These are phyloP conservation scores for Mycena olivaceomarginata DNA, from an alignment of 768 basidiomycete genomes.

Conservation along the genomic window DNA sequence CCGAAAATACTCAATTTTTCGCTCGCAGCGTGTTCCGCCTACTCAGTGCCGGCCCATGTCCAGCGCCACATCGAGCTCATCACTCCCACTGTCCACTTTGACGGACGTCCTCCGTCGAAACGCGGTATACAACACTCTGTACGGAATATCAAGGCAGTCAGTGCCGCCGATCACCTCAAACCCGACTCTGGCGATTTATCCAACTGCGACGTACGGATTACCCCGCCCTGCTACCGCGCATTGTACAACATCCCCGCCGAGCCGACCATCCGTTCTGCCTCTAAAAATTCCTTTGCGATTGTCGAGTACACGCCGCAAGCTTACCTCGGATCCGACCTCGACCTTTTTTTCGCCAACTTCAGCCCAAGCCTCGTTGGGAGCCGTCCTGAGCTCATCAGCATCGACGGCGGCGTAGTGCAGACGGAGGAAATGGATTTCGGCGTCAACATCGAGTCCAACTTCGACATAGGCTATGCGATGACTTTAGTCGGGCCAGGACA, in stretches of 20 bases:
- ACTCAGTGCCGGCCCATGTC: conserved; percentile 3
- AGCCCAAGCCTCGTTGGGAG: conserved; percentile 50
- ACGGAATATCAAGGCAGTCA: not conserved
- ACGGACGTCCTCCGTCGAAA: not conserved
- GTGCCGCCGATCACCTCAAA: not conserved
- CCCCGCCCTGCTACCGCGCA: conserved; percentile 23
- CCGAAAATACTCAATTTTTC: too few species aligned
- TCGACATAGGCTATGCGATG: conserved; percentile 76
- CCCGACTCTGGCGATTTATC: not conserved
- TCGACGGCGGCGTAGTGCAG: conserved; percentile 72
- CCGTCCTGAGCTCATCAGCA: conserved; percentile 52
- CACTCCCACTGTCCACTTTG: conserved; percentile 14
- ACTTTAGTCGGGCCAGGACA: conserved; percentile 57
- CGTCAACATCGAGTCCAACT: conserved; percentile 73
- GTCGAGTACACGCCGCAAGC: conserved; percentile 29
- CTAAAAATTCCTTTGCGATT: conserved; percentile 21
- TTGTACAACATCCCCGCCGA: conserved; percentile 6
- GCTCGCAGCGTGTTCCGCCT: conserved; percentile 2
- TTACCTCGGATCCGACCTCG: conserved; percentile 22
- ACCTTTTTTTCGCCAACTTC: conserved; percentile 25
- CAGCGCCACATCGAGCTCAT: conserved; percentile 17
- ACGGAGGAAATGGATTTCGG: conserved; percentile 61
- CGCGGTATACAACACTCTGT: not conserved
- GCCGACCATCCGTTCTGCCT: conserved; percentile 2
- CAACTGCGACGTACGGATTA: conserved; percentile 29